Evolutionary conservation across 352 stramenopile species (phyloP).

Genomic region (Phytophthora pseudosyringae): DNA sequence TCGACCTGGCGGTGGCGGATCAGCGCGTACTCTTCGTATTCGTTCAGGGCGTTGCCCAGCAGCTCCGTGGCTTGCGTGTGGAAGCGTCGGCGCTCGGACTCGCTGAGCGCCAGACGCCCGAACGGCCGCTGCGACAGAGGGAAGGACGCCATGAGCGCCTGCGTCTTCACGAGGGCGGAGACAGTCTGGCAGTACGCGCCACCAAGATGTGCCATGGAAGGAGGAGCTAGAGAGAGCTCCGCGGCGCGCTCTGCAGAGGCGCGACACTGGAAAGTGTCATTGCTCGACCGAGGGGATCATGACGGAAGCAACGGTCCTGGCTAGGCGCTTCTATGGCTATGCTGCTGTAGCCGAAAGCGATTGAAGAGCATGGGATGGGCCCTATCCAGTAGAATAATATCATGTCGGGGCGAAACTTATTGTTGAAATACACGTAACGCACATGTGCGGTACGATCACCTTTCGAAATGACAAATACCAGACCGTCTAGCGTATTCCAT

Average conservation of each 20-base stretch:
- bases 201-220: slow-evolving; percentile 37
- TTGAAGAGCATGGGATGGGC: slow-evolving; percentile 11
- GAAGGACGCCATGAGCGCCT: slow-evolving; percentile 35
- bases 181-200: slow-evolving; percentile 25
- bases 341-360: neutral
- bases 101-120: slow-evolving; percentile 36
- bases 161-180: slow-evolving; percentile 16
- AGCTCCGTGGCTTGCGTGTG: slow-evolving; percentile 42
- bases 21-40: slow-evolving; percentile 46
- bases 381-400: neutral
- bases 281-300: slow-evolving; percentile 19
- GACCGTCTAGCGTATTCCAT: no score
- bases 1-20: slow-evolving; percentile 44
- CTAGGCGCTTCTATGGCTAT: neutral
- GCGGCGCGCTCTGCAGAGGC: slow-evolving; percentile 18
- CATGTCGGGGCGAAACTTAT: no score
- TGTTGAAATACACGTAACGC: neutral
- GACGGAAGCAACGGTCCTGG: neutral
- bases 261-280: slow-evolving; percentile 35
- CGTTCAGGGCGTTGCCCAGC: slow-evolving; percentile 32
- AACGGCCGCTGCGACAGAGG: slow-evolving; percentile 35
- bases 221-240: slow-evolving; percentile 1
- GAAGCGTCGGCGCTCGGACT: slow-evolving; percentile 34
- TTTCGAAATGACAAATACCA: no score
- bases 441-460: neutral